phyloP scores from a whole-genome alignment of 768 basidiomycete species.

The Daedalea quercina region DNA sequence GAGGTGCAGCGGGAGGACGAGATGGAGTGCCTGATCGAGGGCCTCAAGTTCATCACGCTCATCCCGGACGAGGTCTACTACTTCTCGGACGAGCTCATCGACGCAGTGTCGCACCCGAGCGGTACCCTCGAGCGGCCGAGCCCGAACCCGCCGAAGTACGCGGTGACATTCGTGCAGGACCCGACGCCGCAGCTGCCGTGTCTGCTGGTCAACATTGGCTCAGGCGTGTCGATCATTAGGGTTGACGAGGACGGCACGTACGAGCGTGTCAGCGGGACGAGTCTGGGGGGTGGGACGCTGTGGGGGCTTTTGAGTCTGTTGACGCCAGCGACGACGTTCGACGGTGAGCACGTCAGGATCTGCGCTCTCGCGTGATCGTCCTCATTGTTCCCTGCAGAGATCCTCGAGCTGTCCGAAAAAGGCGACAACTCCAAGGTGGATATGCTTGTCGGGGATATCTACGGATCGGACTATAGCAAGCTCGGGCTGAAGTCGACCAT shows the following conservation, averaged over 20 bases:
- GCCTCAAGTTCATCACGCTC: constrained; percentile 90
- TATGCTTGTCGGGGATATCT: constrained; percentile 99
- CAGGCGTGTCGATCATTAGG: constrained; percentile 95
- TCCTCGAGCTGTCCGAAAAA: constrained; percentile 88
- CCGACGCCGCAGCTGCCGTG: constrained; percentile 91
- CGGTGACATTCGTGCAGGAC: constrained; percentile 80
- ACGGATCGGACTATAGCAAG: constrained; percentile 93
- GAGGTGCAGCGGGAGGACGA: constrained; percentile 92
- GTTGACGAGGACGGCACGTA: constrained; percentile 93
- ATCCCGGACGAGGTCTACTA: constrained; percentile 98
- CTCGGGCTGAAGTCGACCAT: constrained; percentile 96
- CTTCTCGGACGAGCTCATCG: constrained; percentile 96
- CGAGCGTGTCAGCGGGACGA: constrained; percentile 96
- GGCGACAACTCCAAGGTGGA: constrained; percentile 94
- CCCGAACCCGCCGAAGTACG: constrained; percentile 84
- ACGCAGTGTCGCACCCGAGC: constrained; percentile 39
- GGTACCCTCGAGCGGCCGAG: constrained; percentile 70
- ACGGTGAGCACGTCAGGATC: constrained; percentile 53
- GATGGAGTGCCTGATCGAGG: constrained; percentile 98
- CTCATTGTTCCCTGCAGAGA: constrained; percentile 51
- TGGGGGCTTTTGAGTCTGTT: constrained; percentile 94
- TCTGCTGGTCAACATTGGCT: constrained; percentile 95
- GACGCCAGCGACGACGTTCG: constrained; percentile 93
- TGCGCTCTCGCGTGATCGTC: not conserved
- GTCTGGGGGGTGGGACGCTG: constrained; percentile 92